These are phyloP conservation scores for Ceriops zippeliana DNA, from an alignment of 345 rosid genomes.

Conservation along the genomic window DNA sequence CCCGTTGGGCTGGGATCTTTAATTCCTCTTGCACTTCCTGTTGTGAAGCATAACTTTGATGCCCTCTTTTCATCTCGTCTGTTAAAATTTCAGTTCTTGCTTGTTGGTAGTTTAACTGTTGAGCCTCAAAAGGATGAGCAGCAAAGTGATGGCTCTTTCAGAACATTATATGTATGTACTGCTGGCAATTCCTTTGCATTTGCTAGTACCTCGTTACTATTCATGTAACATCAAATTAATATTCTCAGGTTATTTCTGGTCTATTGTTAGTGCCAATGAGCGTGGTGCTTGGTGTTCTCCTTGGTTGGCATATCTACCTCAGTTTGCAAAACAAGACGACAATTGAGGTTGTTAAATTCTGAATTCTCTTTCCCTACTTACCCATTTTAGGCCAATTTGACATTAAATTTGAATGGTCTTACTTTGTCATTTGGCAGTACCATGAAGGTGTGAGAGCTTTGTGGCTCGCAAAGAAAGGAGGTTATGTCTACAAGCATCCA, in stretches of 20 bases:
- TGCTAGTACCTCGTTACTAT: conserved; percentile 3
- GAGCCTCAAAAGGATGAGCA: conserved; percentile 60
- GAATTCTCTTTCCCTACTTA: neutral
- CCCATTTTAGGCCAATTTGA: neutral
- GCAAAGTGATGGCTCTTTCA: conserved; percentile 51
- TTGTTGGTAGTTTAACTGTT: conserved; percentile 72
- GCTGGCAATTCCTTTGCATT: conserved; percentile 8
- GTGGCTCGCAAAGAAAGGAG: conserved; percentile 96
- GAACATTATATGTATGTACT: conserved; percentile 57
- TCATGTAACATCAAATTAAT: conserved; percentile 15
- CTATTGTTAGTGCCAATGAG: conserved; percentile 64
- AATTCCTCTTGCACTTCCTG: neutral
- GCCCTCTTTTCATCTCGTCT: neutral
- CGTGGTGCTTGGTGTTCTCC: conserved; percentile 60
- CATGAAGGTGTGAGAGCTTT: conserved; percentile 92
- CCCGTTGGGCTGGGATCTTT: neutral
- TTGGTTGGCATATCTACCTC: conserved; percentile 89
- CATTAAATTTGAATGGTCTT: neutral
- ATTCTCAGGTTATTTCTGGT: conserved; percentile 64
- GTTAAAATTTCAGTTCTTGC: conserved; percentile 57
- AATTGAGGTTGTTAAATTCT: conserved; percentile 55
- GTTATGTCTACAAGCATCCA: conserved; percentile 76
- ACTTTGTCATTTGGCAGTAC: conserved; percentile 44
- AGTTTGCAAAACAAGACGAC: conserved; percentile 82
- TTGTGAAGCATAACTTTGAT: neutral